Evolutionary conservation across 1,284 basidiomycete genomes (phyloP).

Genomic region (Volvariella surrecta): DNA sequence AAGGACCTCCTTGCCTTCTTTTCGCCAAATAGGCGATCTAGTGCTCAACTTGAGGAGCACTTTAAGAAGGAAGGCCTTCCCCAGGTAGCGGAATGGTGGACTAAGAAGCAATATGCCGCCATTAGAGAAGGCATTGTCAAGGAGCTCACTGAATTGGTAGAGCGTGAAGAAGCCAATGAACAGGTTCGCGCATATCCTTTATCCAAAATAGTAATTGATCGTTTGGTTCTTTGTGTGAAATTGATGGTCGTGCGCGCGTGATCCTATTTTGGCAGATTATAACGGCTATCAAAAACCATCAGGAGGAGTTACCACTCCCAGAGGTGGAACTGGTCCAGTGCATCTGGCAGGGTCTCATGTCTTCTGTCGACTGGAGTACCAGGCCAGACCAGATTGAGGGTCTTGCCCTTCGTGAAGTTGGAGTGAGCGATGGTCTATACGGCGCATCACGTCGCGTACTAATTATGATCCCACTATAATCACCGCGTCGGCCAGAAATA

Average conservation of each 20-base stretch:
- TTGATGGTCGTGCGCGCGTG: too few relatives aligned
- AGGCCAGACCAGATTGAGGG: slow-evolving; percentile 87
- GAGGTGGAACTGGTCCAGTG: slow-evolving; percentile 81
- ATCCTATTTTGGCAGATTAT: slow-evolving; percentile 49
- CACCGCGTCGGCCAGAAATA: slow-evolving; percentile 48
- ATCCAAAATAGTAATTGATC: background rate
- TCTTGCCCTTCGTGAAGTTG: slow-evolving; percentile 77
- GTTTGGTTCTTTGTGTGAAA: too few relatives aligned
- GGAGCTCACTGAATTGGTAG: slow-evolving; percentile 51
- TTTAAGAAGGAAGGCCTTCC: slow-evolving; percentile 76
- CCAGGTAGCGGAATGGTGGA: slow-evolving; percentile 86
- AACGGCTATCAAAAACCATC: slow-evolving; percentile 57
- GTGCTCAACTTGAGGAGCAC: slow-evolving; percentile 71
- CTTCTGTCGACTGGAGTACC: slow-evolving; percentile 79
- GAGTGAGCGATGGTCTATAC: slow-evolving; percentile 35
- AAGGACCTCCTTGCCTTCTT: slow-evolving; percentile 86
- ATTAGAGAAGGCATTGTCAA: slow-evolving; percentile 62
- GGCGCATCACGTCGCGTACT: slow-evolving; percentile 1
- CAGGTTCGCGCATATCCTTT: slow-evolving; percentile 35
- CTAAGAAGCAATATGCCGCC: slow-evolving; percentile 75
- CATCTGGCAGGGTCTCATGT: slow-evolving; percentile 89
- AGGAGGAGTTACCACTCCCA: slow-evolving; percentile 64
- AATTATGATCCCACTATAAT: background rate
- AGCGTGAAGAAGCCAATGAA: slow-evolving; percentile 53
- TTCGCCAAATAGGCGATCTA: slow-evolving; percentile 72